A percentile compares a stretch with the other conserved stretches of the same genome.
These are phyloP conservation scores for Leccinum fibrillosum DNA, from an alignment of 768 basidiomycete genomes.

Conservation along the genomic window DNA sequence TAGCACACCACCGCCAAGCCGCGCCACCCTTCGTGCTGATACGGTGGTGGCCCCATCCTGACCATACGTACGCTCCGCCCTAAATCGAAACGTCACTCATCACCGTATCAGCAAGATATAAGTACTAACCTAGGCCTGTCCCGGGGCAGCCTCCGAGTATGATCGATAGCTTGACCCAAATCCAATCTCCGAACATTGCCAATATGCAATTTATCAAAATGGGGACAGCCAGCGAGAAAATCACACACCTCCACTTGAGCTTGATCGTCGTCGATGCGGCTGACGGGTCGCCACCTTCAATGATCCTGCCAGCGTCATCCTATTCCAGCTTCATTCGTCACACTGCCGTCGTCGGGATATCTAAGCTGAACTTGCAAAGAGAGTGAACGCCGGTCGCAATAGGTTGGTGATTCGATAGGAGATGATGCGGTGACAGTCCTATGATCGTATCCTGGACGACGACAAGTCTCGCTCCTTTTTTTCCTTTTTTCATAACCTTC, in stretches of 20 bases:
- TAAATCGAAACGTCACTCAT: not conserved
- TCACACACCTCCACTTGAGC: not conserved
- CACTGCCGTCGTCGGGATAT: not conserved
- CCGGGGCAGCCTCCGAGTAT: not conserved
- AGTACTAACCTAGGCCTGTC: not conserved
- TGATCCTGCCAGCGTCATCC: not conserved
- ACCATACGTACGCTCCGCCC: not conserved
- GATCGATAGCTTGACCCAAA: not conserved
- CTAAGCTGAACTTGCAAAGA: not conserved
- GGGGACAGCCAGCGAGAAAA: not conserved
- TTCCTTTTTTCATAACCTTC: not conserved
- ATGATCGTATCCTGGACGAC: slow-evolving; percentile 3
- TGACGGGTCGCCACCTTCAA: not conserved
- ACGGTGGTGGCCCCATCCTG: not conserved
- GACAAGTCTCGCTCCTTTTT: not conserved
- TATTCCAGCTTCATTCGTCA: not conserved
- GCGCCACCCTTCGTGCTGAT: not conserved
- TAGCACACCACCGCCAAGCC: not conserved
- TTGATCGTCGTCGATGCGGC: not conserved
- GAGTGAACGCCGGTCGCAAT: not conserved
- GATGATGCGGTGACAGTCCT: not conserved
- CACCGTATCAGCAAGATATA: not conserved
- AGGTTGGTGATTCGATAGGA: not conserved
- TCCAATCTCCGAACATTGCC: not conserved
- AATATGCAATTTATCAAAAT: not conserved